A percentile compares a stretch with the other conserved stretches of the same genome.
Evolutionary conservation across 208 protist species (phyloP).

Genomic region (Trypanosoma congolense): DNA sequence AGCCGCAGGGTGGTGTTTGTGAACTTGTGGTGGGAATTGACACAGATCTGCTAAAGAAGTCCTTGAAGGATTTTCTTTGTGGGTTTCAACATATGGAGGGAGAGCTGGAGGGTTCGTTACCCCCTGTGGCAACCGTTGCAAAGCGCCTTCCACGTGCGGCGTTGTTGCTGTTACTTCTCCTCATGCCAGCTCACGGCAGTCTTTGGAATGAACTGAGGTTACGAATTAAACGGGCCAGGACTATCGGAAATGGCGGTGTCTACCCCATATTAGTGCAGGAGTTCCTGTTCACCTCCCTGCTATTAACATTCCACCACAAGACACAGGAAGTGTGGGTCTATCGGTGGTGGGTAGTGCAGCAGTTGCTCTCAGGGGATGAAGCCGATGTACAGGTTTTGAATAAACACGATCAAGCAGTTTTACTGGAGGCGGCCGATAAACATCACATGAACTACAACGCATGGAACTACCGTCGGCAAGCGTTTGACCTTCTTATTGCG

Average conservation of each 20-base stretch:
- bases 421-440: slow-evolving; percentile 43
- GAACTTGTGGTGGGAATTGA: slow-evolving; percentile 18
- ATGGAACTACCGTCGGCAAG: slow-evolving; percentile 59
- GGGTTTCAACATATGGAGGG: background rate
- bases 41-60: background rate
- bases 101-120: background rate
- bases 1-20: background rate
- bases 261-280: slow-evolving; percentile 30
- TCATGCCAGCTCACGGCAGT: slow-evolving; percentile 23
- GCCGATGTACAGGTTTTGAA: slow-evolving; percentile 9
- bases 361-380: slow-evolving; percentile 11
- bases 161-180: slow-evolving; percentile 17
- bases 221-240: slow-evolving; percentile 2
- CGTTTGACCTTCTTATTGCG: background rate
- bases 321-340: slow-evolving; percentile 44
- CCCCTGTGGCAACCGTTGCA: slow-evolving; percentile 3
- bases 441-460: slow-evolving; percentile 85
- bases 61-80: slow-evolving; percentile 1
- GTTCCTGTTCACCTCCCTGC: slow-evolving; percentile 34
- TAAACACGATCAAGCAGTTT: slow-evolving; percentile 20
- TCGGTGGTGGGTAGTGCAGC: slow-evolving; percentile 36
- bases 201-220: slow-evolving; percentile 28
- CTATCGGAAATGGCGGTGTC: background rate
- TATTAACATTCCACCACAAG: slow-evolving; percentile 41
- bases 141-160: background rate